These are phyloP conservation scores for Eruca vesicaria DNA, from an alignment of 441 rosid genomes.

Conservation along the genomic window DNA sequence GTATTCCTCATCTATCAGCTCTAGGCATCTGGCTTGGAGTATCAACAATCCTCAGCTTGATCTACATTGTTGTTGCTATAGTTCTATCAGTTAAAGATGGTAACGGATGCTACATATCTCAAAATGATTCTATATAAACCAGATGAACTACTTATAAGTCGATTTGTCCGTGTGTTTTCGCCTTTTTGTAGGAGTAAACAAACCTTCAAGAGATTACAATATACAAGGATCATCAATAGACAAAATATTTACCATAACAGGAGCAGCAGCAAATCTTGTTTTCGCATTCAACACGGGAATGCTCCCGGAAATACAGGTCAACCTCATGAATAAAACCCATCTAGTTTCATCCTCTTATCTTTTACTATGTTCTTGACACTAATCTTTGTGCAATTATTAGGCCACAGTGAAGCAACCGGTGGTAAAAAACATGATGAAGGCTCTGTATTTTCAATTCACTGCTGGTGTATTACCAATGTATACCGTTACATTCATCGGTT, in stretches of 20 bases:
- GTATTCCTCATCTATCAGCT: conserved; percentile 83
- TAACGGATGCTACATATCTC: conserved; percentile 13
- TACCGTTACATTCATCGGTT: conserved; percentile 70
- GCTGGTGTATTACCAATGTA: conserved; percentile 72
- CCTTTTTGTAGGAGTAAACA: conserved; percentile 31
- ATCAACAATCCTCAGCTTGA: conserved; percentile 71
- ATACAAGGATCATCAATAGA: conserved; percentile 48
- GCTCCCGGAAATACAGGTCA: conserved; percentile 97
- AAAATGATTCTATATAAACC: neutral
- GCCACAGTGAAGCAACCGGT: conserved; percentile 85
- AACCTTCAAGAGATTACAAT: conserved; percentile 74
- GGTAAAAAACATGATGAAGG: conserved; percentile 80
- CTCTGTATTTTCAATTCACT: conserved; percentile 81
- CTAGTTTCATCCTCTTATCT: neutral
- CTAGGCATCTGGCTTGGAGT: conserved; percentile 83
- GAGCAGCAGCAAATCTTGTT: conserved; percentile 81
- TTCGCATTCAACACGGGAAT: conserved; percentile 93
- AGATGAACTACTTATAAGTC: neutral
- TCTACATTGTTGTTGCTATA: conserved; percentile 63
- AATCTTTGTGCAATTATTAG: conserved; percentile 35
- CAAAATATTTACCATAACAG: conserved; percentile 66
- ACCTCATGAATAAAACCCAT: neutral
- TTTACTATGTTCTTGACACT: neutral
- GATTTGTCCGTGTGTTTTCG: neutral
- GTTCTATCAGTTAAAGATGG: conserved; percentile 68